Base-by-base conservation (phyloP, 2,329 filamentous ascomycete genomes). In the Colletotrichum sp. region DNA sequence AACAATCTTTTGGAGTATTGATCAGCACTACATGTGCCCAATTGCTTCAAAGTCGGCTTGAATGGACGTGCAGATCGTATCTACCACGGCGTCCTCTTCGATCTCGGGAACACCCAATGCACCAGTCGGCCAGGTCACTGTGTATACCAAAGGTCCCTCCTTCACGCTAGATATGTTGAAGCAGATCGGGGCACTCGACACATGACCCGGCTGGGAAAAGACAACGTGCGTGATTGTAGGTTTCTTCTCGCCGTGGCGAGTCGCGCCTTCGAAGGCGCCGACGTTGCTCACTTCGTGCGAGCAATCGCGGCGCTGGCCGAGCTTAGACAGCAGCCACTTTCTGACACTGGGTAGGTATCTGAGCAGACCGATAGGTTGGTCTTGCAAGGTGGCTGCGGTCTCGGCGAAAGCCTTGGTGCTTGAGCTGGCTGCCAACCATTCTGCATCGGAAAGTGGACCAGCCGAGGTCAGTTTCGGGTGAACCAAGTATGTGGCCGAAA, bases 271-370 rank as follows among this genome's bases (percentile, higher is more conserved):
- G 76, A 88, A 86, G 4, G 79, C 81, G 34, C 84, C 82, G 4
- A 88, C 66, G 75, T 89, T 89, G 79, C 87, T 89, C 10, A 89
- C 70, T 78, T 88, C 86, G 69, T 85, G 88, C 7, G 85, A 86
- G 18, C 76, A 80, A 55, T 86, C 85, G 30, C 87, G 81, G 32
- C 76, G 73, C 68, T 83, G 77, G 6, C 84, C 84, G 10, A 88
- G 66, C 60, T 87, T 85, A 3, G 80, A 81, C 10, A 78, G 60
- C 6, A 82, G 81, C 87, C 87, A 89, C 10, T 79, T 78, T 6
- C 84, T 78, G 30, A 88, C 82, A 69, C 84, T 83, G 7, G 80
- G 80, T 2, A 84, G 76, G 62, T 88, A 89, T 70, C 82, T 78
- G 43, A 89, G 79, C 12, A 89, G 77, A 1, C 85, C 87, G 12